phyloP scores from a whole-genome alignment of 164 flowering plant species.

The Tinospora cordifolia region DNA sequence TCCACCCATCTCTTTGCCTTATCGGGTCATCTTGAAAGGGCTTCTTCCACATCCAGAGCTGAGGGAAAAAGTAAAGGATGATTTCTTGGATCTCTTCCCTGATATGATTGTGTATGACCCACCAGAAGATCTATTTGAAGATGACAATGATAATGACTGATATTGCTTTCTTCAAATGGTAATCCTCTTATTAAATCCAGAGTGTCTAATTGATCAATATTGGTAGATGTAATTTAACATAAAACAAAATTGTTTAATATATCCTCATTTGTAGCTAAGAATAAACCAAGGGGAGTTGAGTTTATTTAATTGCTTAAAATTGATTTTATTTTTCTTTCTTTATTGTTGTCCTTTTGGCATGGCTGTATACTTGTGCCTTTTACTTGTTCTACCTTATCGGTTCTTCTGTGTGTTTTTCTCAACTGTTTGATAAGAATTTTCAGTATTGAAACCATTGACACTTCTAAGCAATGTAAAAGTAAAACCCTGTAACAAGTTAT shows the following conservation, averaged over 20 bases:
- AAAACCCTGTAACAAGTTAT: background rate
- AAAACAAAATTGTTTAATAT: too few relatives aligned
- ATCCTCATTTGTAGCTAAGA: too few relatives aligned
- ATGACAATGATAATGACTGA: slow-evolving; percentile 42
- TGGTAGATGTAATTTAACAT: too few relatives aligned
- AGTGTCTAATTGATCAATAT: background rate
- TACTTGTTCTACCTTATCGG: too few relatives aligned
- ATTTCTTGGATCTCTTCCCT: slow-evolving; percentile 75
- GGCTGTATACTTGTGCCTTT: too few relatives aligned
- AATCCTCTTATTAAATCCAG: background rate
- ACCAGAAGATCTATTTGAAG: slow-evolving; percentile 74
- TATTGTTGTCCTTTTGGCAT: too few relatives aligned
- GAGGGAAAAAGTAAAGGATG: slow-evolving; percentile 87
- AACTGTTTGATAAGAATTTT: background rate
- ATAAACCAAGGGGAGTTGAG: too few relatives aligned
- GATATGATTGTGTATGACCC: slow-evolving; percentile 74
- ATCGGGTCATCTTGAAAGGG: slow-evolving; percentile 87
- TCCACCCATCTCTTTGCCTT: slow-evolving; percentile 68
- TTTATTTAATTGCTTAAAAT: too few relatives aligned
- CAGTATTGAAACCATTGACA: background rate
- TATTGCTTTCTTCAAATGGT: background rate
- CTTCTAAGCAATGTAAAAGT: too few relatives aligned
- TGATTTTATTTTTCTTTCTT: too few relatives aligned
- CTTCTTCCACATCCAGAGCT: slow-evolving; percentile 79
- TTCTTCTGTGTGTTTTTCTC: too few relatives aligned